phyloP scores from a whole-genome alignment of 176 grass and related monocot species.

The Guadua angustifolia region DNA sequence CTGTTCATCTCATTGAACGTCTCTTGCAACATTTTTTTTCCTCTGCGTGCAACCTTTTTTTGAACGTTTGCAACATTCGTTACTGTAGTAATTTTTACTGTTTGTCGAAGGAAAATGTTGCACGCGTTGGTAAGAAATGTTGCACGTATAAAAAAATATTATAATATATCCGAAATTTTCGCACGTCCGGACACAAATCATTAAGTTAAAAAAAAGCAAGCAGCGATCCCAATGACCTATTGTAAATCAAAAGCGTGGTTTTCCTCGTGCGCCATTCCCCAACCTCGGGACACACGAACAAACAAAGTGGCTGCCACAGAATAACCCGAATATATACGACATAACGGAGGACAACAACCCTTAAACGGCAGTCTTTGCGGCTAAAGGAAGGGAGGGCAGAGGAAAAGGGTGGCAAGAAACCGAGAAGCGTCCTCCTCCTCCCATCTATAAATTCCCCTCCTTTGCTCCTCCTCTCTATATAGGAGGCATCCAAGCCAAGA shows the following conservation, averaged over 20 bases:
- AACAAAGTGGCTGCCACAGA: conserved; percentile 37
- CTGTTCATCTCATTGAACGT: no score
- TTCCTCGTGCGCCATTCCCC: background rate
- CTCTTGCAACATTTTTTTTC: no score
- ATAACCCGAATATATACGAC: background rate
- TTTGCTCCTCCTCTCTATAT: conserved; percentile 3
- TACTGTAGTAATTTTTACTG: no score
- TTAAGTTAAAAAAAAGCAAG: no score
- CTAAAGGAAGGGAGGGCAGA: background rate
- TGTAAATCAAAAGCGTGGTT: background rate
- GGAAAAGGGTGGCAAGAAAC: conserved; percentile 19
- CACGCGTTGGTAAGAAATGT: no score
- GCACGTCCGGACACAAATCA: no score
- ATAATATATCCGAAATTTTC: no score
- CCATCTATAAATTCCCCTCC: conserved; percentile 56
- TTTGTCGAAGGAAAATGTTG: no score
- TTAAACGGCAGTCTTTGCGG: conserved; percentile 28
- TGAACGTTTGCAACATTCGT: no score
- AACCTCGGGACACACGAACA: background rate
- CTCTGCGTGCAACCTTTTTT: no score
- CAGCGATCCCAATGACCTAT: no score
- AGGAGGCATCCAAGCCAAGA: conserved; percentile 41
- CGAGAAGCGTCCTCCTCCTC: conserved; percentile 42
- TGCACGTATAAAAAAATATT: no score
- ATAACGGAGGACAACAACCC: conserved; percentile 23